Base-by-base conservation (phyloP, 2,329 filamentous ascomycete species). In the Penicillium vulpinum region DNA sequence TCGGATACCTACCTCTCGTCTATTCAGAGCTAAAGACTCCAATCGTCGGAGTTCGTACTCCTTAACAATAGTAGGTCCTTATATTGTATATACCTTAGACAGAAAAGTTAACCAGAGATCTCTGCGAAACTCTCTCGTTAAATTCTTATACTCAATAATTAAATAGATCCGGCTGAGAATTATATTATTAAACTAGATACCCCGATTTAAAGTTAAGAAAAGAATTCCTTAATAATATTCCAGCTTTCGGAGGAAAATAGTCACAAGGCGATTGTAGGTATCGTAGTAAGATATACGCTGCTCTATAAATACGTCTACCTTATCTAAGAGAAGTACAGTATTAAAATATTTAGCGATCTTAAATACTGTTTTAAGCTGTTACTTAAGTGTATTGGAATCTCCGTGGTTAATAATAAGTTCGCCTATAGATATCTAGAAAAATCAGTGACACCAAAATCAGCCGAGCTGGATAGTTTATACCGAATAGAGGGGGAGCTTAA, bases 211-310 rank as follows among this genome's bases (percentile, higher is more conserved):
- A 3, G 73, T 78, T 7, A 77, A 63, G 56, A 77, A 72, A 18
- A 77, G 64, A 16, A 77, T 68, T 24, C 75, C 75, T 31, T 67
- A 33, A 55, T 73, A 76, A 60, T 76, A 76, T 44, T 77, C 74
- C 0, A 77, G 67, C 18, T 67, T 67, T 16, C 74, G 69, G n/a
- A 77, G 66, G 51, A 77, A 77, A 22, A 76, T 66, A 22, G 60
- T 66, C n/a, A 68, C 64, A 2, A 70, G 59, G 10, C 56, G 61
- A 64, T 73, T 68, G 15, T 68, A 54, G n/a, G 24, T 47, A 56
- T 73, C 67, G 9, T 75, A 57, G 26, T 53, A 36, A n/a, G 38
- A 35, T 5, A 39, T 60, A 13, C 66, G 60, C 16, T 56, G 35
- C 36, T 66, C 62, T 29, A 72, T 58, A 33, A 77, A 78, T 5